Evolutionary conservation across 1,139 yeast species (phyloP), one percentile per base, ranked within the genome.

Genomic region (Diutina ranongensis): DNA sequence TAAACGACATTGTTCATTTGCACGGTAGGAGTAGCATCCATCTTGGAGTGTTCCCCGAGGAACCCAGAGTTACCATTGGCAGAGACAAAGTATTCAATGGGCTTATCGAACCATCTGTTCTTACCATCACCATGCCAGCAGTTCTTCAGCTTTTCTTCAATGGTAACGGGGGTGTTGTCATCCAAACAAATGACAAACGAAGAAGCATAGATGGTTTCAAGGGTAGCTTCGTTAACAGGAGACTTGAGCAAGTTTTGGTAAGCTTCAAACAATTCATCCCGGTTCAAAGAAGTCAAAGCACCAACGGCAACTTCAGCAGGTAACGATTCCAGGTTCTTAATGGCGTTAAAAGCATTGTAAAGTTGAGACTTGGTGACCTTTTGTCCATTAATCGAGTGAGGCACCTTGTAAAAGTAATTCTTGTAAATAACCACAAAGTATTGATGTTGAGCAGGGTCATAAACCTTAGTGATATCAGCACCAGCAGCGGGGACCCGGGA

Each of bases 1-100:
- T 80, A 72, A 45, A 89, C 73, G 58, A 73, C 80, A 65, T 87
- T 89, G 65, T 89, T 89, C 67, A 92, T 68, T 57, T 89, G 81
- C 56, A 86, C 80, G 35, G 96, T 92, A 57, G 97, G 96, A 19
- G 97, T 87, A 51, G 97, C 98, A 64, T 92, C 98, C 97, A 92
- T 92, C 72, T 78, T 84, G 32, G 97, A 87, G 68, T 92, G 98
- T 67, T 92, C 98, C 51, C 95, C 97, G 60, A 88, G 68, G 70
- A 88, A 89, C 1, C 97, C 97, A 19, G 96, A 85, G 54, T 80
- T 73, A 51, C 95, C 96, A 62, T 87, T 88, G 52, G 80, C 82
- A 51, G 84, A 70, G 48, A 92, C 78, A 53, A 88, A 76, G 61
- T 86, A 83, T 68, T 92, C 94, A 53, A 85, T 68, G 5, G 97